Evolutionary conservation across 2,329 filamentous ascomycete genomes (phyloP), one percentile per base, ranked within the genome.

Genomic region (Xylariaceae sp.): DNA sequence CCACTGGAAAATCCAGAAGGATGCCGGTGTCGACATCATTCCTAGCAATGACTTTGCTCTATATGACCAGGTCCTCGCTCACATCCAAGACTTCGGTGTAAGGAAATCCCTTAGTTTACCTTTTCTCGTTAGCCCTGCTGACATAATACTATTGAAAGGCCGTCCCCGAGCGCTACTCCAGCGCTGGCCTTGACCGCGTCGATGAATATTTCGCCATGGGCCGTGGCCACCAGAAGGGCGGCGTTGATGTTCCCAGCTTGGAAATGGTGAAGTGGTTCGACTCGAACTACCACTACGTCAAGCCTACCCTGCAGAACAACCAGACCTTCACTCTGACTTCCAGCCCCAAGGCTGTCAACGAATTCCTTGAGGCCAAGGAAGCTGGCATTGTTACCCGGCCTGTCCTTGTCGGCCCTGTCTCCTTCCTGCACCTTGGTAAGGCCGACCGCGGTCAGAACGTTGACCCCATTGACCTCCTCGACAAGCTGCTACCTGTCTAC

Each of bases 241-340:
- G 89, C 74, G 82, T 97, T 67, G 94, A 99, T 76, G 94, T 97
- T 64, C 90, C 92, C 67, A 84, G 82, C 71, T 80, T 96, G 76
- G 94, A 99, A 84, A 99, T 99, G 94, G 94, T 99, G 70, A 99
- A 99, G 84, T 99, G 94, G 94, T 99, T 99, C 73, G 94, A 99
- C 83, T 96, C 91, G 64, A 99, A 99, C 88, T 99, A 99, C 87
- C 94, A 97, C 84, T 99, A 99, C 76, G 94, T 97, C 79, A 97
- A 97, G 86, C 94, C 94, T 63, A 96, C 94, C 61, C 85, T 99
- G 65, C 91, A 96, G 78, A 87, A 96, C 79, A 88, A 89, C 83
- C 94, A 99, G 84, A 86, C 83, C 71, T 99, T 99, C 86, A 91
- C 87, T 78, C 89, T 99, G 61, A 76, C 81, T 60, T 77, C 83